These are phyloP conservation scores for Candida neerlandica DNA, from an alignment of 1,139 yeast genomes.

Conservation along the genomic window DNA sequence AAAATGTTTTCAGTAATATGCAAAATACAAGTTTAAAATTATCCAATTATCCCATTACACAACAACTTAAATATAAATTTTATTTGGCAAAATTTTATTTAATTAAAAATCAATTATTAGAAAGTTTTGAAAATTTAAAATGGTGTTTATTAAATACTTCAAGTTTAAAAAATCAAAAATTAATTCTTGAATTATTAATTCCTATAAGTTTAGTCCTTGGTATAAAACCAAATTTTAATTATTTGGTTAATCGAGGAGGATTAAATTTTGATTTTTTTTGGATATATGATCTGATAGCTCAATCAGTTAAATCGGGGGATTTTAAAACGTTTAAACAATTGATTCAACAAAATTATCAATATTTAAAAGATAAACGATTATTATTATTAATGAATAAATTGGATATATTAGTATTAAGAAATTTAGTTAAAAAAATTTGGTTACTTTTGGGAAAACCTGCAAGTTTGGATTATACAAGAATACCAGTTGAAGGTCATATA, in stretches of 20 bases:
- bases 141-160: slow-evolving; percentile 56
- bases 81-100: slow-evolving; percentile 68
- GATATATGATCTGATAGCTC: slow-evolving; percentile 39
- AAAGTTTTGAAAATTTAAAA: slow-evolving; percentile 58
- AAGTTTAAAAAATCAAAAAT: slow-evolving; percentile 21
- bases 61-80: slow-evolving; percentile 67
- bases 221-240: slow-evolving; percentile 41
- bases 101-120: slow-evolving; percentile 57
- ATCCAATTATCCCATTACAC: slow-evolving; percentile 46
- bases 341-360: slow-evolving; percentile 33
- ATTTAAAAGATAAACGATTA: slow-evolving; percentile 38
- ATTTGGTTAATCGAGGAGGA: slow-evolving; percentile 15
- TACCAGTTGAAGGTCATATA: slow-evolving; percentile 16
- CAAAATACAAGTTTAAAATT: slow-evolving; percentile 58
- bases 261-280: slow-evolving; percentile 25
- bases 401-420: slow-evolving; percentile 48
- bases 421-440: slow-evolving; percentile 44
- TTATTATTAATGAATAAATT: slow-evolving; percentile 32
- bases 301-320: slow-evolving; percentile 43
- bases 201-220: slow-evolving; percentile 63
- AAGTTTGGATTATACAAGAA: slow-evolving; percentile 32
- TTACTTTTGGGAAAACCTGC: slow-evolving; percentile 26
- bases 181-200: slow-evolving; percentile 48
- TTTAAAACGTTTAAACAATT: slow-evolving; percentile 31
- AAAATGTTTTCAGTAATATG: slow-evolving; percentile 75